These are phyloP conservation scores for Penicillium lagena DNA, from an alignment of 495 filamentous ascomycete species.

Conservation along the genomic window DNA sequence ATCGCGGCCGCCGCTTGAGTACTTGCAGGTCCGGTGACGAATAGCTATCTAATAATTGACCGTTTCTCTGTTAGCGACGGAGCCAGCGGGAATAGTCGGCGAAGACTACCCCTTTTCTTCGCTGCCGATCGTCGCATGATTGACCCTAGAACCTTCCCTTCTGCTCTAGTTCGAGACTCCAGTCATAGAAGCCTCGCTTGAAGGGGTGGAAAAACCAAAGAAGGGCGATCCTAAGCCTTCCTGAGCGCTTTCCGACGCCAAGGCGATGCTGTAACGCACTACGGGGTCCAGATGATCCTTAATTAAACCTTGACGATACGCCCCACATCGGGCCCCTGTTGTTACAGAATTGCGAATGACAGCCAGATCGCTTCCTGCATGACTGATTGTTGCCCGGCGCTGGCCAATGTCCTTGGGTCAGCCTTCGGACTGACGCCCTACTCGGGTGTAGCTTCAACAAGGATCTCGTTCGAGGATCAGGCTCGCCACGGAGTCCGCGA, in stretches of 20 bases:
- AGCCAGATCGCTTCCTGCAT: constrained; percentile 12
- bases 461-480: too few relatives aligned
- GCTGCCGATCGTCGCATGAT: too few relatives aligned
- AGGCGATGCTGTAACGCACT: constrained; percentile 28
- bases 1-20: not conserved
- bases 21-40: not conserved
- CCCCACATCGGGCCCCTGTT: constrained; percentile 22
- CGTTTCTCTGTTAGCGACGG: not conserved
- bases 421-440: constrained; percentile 9
- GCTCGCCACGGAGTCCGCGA: not conserved
- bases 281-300: constrained; percentile 34
- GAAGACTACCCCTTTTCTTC: constrained; percentile 7
- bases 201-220: constrained; percentile 15
- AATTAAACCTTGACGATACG: constrained; percentile 37
- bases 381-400: not conserved
- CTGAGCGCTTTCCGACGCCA: constrained; percentile 18
- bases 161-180: not conserved
- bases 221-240: constrained; percentile 15
- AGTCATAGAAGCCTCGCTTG: constrained; percentile 14
- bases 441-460: constrained; percentile 9
- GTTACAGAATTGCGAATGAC: constrained; percentile 12
- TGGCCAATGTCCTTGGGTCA: not conserved
- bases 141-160: constrained; percentile 14
- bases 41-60: too few relatives aligned
- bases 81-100: not conserved